Base-by-base conservation (phyloP, 345 rosid species). In the Linum trigynum region DNA sequence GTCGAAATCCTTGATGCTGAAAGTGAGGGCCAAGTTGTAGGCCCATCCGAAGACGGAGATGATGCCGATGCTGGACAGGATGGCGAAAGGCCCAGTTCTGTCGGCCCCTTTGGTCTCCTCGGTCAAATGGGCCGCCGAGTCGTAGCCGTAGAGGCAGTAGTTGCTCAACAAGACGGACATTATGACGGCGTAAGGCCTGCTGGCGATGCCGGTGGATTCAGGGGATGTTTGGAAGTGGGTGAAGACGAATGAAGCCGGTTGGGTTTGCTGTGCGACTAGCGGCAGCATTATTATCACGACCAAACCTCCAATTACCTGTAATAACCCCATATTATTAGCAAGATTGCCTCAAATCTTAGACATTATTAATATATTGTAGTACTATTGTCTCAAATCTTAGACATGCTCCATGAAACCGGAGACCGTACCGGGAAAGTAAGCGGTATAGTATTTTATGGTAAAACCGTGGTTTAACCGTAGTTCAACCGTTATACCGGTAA, bases 1-100 rank as follows among this genome's bases (percentile, higher is more conserved):
- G 37, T 55, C 50, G 12, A 61, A 61, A 59, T 73, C 66, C 66
- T 57, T 14, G 37, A 57, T 57, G 17, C 60, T 57, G 60, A 57
- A 57, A 57, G 60, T 57, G 60, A 57, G 60, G 60, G 60, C 60
- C 60, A 57, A 16, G 37, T 57, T 57, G 11, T 57, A 57, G 11
- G 60, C 60, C 60, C 60, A 57, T 0, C 60, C 60, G 37, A 57
- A 57, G 7, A 57, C 60, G 17, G 60, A 57, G 17, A 57, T 57
- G 60, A 57, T 14, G 10, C 60, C 60, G 5, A 57, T 57, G 37
- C 37, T 17, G 37, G 60, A 57, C 35, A 57, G 60, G 11, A 57
- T 57, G 7, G 60, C 60, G 32, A 57, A 36, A 5, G 60, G 60
- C 36, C 60, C 60, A 7, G 37, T 57, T 1, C 60, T 5, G 37